Percentiles rank a stretch among this genome's conserved stretches.
Evolutionary conservation across 129 eudicot genomes (phyloP).

Genomic region (Flaveria robusta): DNA sequence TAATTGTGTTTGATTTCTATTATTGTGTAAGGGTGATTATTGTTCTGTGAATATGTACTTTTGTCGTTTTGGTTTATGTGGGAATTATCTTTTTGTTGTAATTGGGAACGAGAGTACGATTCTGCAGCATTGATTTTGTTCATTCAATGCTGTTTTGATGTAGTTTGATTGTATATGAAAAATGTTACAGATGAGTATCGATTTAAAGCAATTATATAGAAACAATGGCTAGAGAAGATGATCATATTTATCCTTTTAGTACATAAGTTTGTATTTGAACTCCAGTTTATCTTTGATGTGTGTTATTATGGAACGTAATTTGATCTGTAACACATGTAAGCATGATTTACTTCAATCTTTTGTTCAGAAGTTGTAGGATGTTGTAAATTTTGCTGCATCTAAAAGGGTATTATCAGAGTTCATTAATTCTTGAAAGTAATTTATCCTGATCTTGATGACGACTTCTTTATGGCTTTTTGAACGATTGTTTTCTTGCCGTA

Average conservation of each 20-base stretch:
- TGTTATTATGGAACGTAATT: neutral
- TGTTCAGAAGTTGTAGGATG: neutral
- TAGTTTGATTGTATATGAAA: neutral
- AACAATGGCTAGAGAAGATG: too few relatives aligned
- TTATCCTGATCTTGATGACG: too few relatives aligned
- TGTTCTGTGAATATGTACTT: conserved; percentile 34
- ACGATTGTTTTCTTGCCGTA: neutral
- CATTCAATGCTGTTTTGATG: neutral
- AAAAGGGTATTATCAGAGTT: neutral
- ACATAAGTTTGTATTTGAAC: too few relatives aligned
- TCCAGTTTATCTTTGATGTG: too few relatives aligned
- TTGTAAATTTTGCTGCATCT: neutral
- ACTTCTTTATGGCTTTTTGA: too few relatives aligned
- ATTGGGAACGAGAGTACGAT: conserved; percentile 30
- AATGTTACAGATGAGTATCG: neutral
- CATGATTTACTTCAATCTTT: neutral
- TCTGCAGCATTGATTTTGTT: neutral
- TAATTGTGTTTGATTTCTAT: conserved; percentile 10
- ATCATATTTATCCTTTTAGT: too few relatives aligned
- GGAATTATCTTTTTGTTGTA: conserved; percentile 18
- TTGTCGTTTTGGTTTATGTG: conserved; percentile 14
- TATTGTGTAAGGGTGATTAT: conserved; percentile 28
- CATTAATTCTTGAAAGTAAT: neutral
- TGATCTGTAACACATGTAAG: neutral
- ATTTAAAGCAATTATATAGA: too few relatives aligned